These are phyloP conservation scores for Macrotyloma uniflorum DNA, from an alignment of 306 rosid species.

Conservation along the genomic window DNA sequence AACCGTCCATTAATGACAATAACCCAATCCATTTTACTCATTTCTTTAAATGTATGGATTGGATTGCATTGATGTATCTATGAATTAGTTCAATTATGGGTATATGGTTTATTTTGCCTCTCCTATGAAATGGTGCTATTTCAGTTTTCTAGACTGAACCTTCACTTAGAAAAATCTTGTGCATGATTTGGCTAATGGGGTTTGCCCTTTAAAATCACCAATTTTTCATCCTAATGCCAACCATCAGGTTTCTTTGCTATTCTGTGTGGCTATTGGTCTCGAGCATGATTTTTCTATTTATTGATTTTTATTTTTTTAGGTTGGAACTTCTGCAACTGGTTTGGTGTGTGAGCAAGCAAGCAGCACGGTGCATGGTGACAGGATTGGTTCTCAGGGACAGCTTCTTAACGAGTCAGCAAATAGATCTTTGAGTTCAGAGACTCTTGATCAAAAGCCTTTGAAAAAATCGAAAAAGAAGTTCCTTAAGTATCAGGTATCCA, in stretches of 20 bases:
- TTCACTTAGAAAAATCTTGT: slow-evolving; percentile 35
- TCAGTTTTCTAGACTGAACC: slow-evolving; percentile 30
- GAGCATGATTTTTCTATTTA: not conserved
- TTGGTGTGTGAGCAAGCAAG: slow-evolving; percentile 36
- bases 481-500: slow-evolving; percentile 47
- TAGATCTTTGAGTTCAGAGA: slow-evolving; percentile 32
- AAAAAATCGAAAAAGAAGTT: slow-evolving; percentile 58
- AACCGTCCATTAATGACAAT: too few relatives aligned
- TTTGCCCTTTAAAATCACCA: slow-evolving; percentile 26
- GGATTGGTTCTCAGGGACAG: slow-evolving; percentile 37
- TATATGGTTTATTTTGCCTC: not conserved
- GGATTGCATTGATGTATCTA: too few relatives aligned
- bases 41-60: too few relatives aligned
- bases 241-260: slow-evolving; percentile 42
- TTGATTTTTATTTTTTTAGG: slow-evolving; percentile 47
- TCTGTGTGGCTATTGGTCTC: not conserved
- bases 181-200: too few relatives aligned
- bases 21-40: too few relatives aligned
- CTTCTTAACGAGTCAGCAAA: slow-evolving; percentile 37
- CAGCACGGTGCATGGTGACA: slow-evolving; percentile 30
- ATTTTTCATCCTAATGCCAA: slow-evolving; percentile 38
- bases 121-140: not conserved
- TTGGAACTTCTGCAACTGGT: slow-evolving; percentile 42
- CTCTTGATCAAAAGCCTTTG: slow-evolving; percentile 43
- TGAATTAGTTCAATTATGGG: not conserved